Base-by-base conservation (phyloP, 129 eudicot species). In the Centrapalus pauciflorus region DNA sequence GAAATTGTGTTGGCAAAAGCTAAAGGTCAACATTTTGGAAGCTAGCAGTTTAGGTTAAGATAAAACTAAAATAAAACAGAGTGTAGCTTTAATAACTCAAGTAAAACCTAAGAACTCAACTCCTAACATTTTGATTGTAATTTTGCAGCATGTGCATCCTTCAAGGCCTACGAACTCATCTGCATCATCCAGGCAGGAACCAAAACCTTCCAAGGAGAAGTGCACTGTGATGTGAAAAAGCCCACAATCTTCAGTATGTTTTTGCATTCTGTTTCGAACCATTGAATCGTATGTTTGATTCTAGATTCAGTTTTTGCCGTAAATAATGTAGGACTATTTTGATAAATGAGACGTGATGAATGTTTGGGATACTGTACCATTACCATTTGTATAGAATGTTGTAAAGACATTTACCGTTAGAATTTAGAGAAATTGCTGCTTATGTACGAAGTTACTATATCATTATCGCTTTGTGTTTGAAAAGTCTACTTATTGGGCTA, bases 151-250 rank as follows among this genome's bases (percentile, higher is more conserved):
- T 48, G 79, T 75, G 69, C 93, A 87, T 87, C 87, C 74, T 10
- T 65, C 97, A 25, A 81, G 86, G 67, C 84, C 66, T 21, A 84
- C 50, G 66, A 54, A 70, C 46, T 66, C 80, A 27, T 25, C 90
- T 26, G 65, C 84, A 33, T 64, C 90, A 10, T 51, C 80, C 8
- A 87, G 81, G 83, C 93, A 75, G 70, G 93, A 82, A 2, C 56
- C 85, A 14, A 90, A 87, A 32, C 29, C 79, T 23, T 52, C 92
- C 0, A 90, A 83, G 70, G 77, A 72, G 11, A 90, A 75, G 77
- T 90, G 96, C 65, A 73, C 13, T 29, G 64, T 89, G 48, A 89
- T 89, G 96, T 89, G 79, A 89, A 34, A 56, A 50, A 32, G 30
- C 45, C 27, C 23, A 25, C 20, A 25, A 26, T 45, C 34, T 49